Conservation (phyloP, 257 asterid species). For the Cordia subcordata region DNA sequence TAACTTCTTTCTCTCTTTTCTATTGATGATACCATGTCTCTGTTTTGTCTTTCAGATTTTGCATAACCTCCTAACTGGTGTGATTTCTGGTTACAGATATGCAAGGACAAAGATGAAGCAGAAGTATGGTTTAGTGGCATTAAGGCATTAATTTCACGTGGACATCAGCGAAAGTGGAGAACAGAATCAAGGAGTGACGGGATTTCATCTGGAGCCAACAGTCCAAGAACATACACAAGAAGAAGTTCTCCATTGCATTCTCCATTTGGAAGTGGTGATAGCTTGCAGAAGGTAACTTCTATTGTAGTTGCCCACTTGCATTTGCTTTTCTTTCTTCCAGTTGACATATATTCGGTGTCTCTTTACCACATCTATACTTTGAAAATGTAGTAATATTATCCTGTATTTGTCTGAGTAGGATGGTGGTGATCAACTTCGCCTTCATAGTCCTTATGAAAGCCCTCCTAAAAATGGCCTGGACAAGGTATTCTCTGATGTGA, state of each 20-base stretch:
- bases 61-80: slow-evolving; percentile 1
- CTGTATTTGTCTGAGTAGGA: slow-evolving; percentile 47
- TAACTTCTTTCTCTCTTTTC: neutral
- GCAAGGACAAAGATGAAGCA: slow-evolving; percentile 97
- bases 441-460: slow-evolving; percentile 75
- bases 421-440: slow-evolving; percentile 61
- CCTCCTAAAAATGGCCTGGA: slow-evolving; percentile 78
- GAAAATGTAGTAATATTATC: slow-evolving; percentile 21
- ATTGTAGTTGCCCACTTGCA: slow-evolving; percentile 7
- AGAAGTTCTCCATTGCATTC: slow-evolving; percentile 87
- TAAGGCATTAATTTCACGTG: slow-evolving; percentile 78
- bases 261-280: slow-evolving; percentile 76
- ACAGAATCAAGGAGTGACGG: slow-evolving; percentile 88
- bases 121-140: slow-evolving; percentile 98
- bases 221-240: slow-evolving; percentile 80
- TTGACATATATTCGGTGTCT: neutral
- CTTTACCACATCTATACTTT: slow-evolving; percentile 6
- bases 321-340: neutral
- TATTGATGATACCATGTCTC: slow-evolving; percentile 14
- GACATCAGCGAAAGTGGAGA: slow-evolving; percentile 86
- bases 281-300: slow-evolving; percentile 66
- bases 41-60: slow-evolving; percentile 10
- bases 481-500: slow-evolving; percentile 70
- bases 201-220: slow-evolving; percentile 80
- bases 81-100: slow-evolving; percentile 49